A percentile compares a stretch with the other conserved stretches of the same genome.
Conservation (phyloP, 2,329 filamentous ascomycete species). For the Neophaeococcomyces mojaviensis region DNA sequence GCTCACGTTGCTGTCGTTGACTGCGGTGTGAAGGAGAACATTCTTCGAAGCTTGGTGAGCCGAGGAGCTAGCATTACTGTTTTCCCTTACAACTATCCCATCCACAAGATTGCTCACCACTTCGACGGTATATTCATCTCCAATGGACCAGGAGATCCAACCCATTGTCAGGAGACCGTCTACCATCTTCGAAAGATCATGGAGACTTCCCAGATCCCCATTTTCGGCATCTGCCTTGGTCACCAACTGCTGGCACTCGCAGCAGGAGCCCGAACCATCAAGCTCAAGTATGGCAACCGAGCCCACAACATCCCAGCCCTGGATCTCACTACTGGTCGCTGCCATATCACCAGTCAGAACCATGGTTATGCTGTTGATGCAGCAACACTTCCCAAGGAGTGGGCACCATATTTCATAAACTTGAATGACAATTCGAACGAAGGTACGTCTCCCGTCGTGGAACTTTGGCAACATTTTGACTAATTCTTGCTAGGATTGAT, state of each 20-base stretch:
- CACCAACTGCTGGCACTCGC: slow-evolving; percentile 93
- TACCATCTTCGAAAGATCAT: slow-evolving; percentile 88
- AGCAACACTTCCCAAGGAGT: slow-evolving; percentile 71
- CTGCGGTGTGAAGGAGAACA: slow-evolving; percentile 99
- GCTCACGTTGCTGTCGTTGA: slow-evolving; percentile 92
- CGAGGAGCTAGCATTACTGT: slow-evolving; percentile 88
- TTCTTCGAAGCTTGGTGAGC: slow-evolving; percentile 84
- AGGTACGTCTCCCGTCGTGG: slow-evolving; percentile 40
- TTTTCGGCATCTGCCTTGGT: slow-evolving; percentile 97
- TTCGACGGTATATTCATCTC: slow-evolving; percentile 98
- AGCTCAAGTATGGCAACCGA: slow-evolving; percentile 98
- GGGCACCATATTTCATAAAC: slow-evolving; percentile 98
- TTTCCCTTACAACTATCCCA: slow-evolving; percentile 94
- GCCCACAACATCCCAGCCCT: slow-evolving; percentile 97
- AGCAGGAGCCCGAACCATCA: slow-evolving; percentile 80
- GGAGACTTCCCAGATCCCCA: slow-evolving; percentile 79
- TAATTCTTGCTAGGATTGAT: slow-evolving; percentile 57
- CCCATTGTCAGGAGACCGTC: slow-evolving; percentile 88
- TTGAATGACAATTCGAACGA: slow-evolving; percentile 97
- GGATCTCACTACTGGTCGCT: slow-evolving; percentile 89
- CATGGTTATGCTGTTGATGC: slow-evolving; percentile 94
- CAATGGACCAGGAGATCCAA: slow-evolving; percentile 96
- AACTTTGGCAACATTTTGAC: slow-evolving; percentile 3
- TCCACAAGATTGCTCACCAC: slow-evolving; percentile 96
- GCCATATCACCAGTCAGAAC: slow-evolving; percentile 98